A percentile compares a stretch with the other conserved stretches of the same genome.
phyloP scores from a whole-genome alignment of 1,139 yeast genomes.

The Keqinozyma sinolaborantium region DNA sequence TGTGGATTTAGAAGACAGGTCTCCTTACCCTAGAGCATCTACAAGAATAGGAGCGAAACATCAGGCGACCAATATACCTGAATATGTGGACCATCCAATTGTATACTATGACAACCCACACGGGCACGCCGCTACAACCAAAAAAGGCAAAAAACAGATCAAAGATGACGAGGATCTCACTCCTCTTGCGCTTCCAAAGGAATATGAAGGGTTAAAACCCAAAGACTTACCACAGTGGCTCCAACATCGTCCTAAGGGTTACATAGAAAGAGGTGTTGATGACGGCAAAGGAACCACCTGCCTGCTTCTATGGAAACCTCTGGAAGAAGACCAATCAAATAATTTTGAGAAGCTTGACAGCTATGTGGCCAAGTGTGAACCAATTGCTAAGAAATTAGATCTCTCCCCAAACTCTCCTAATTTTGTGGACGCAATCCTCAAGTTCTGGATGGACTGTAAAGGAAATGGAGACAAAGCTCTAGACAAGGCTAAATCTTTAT shows the following conservation, averaged over 20 bases:
- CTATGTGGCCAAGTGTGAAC: constrained; percentile 53
- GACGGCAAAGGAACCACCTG: constrained; percentile 53
- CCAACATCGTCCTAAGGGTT: constrained; percentile 75
- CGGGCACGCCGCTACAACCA: constrained; percentile 13
- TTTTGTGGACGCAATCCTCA: constrained; percentile 69
- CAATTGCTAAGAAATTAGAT: constrained; percentile 51
- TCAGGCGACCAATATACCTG: constrained; percentile 66
- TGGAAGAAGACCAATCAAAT: constrained; percentile 27
- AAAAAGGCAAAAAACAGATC: constrained; percentile 15
- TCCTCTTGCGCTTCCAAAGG: constrained; percentile 45
- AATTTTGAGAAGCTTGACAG: constrained; percentile 40
- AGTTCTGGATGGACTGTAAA: constrained; percentile 46
- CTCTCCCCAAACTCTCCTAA: constrained; percentile 62
- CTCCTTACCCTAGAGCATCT: constrained; percentile 78
- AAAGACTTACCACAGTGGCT: constrained; percentile 69
- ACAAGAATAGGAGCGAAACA: constrained; percentile 74
- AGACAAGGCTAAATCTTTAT: constrained; percentile 33
- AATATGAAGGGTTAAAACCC: constrained; percentile 36
- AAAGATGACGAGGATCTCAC: constrained; percentile 17
- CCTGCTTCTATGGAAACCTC: constrained; percentile 64
- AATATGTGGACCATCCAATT: constrained; percentile 65
- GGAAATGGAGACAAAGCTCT: constrained; percentile 52
- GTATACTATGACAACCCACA: constrained; percentile 56
- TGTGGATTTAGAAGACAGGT: constrained; percentile 70
- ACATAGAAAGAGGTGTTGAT: constrained; percentile 82